Base-by-base conservation (phyloP, 495 filamentous ascomycete species). In the Aspergillus sparsus region DNA sequence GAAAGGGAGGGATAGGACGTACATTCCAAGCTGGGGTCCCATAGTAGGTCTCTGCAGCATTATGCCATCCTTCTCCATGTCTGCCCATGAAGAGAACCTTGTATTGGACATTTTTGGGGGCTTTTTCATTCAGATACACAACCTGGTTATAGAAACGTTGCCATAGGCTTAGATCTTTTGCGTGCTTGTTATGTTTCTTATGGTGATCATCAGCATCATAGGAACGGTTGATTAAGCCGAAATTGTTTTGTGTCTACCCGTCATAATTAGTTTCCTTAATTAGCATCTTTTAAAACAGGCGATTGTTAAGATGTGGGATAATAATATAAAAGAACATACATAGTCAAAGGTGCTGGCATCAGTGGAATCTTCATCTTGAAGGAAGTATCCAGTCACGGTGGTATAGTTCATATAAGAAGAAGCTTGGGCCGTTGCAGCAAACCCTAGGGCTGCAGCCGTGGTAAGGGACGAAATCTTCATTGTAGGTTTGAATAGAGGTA, bases 51-150 rank as follows among this genome's bases (percentile, higher is more conserved):
- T 90, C 80, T 7, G 85, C 85, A 15, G 79, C 80, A 62, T 87
- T 88, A 60, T 91, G 88, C 65, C 79, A 87, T 1, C 88, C 89
- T 64, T 91, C 81, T 2, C 88, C 89, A 62, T 91, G 88, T 21
- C 88, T 82, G 8, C 83, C 88, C 44, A 89, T 67, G 76, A 83
- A 90, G 21, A 91, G 68, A 3, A 91, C 82, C 63, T 88, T 90
- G 70, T 90, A 91, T 44, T 81, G 67, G 6, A 82, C 77, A 47
- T 82, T 72, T 7, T 63, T 52, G 11, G 54, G 62, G 1, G 77
- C 73, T 10, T 77, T 71, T 0, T 69, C 58, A 65, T 90, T 90
- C 60, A 89, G 68, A 8, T 71, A 64, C 13, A 74, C 58, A 5
- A 90, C 82, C 53, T 86, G 74, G 47, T 78, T 53, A 60, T 82